Conservation (phyloP, 2,329 filamentous ascomycete species). For the Myrmaecium sp. region DNA sequence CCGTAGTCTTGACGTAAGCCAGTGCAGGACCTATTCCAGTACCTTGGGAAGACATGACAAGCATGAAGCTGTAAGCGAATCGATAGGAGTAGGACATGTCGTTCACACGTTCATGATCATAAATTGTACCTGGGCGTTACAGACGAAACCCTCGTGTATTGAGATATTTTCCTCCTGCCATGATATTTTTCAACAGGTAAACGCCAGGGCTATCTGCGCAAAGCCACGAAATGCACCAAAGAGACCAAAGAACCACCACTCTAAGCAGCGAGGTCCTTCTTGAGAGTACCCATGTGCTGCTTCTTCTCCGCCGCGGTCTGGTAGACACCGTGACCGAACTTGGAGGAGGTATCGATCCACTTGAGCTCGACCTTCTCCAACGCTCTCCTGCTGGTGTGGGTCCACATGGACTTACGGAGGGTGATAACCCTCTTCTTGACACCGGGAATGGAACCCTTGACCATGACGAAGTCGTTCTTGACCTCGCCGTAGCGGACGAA, state of each 20-base stretch:
- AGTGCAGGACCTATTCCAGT: too few relatives aligned
- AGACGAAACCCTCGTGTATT: conserved; percentile 2
- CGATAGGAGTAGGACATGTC: too few relatives aligned
- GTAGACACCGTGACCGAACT: conserved; percentile 99
- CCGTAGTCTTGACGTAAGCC: too few relatives aligned
- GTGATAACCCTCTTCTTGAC: conserved; percentile 99
- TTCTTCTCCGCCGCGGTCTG: conserved; percentile 97
- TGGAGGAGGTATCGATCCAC: conserved; percentile 99
- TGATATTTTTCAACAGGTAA: conserved; percentile 15
- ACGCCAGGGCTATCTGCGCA: conserved; percentile 18
- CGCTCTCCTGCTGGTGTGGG: conserved; percentile 84
- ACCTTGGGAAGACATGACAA: too few relatives aligned
- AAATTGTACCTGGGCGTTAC: too few relatives aligned
- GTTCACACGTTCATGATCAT: too few relatives aligned
- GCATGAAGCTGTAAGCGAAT: too few relatives aligned
- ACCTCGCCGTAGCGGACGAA: conserved; percentile 99
- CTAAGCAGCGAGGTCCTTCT: conserved; percentile 73
- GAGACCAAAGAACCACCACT: conserved; percentile 10
- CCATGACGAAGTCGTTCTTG: conserved; percentile 96
- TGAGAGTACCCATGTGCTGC: conserved; percentile 93
- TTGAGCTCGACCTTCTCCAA: conserved; percentile 99
- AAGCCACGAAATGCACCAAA: conserved; percentile 14
- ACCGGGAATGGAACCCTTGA: conserved; percentile 96
- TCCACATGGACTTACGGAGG: conserved; percentile 96
- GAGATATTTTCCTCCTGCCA: conserved; percentile 8